These are phyloP conservation scores for Xanthoceras sorbifolium DNA, from an alignment of 345 rosid genomes.

Conservation along the genomic window DNA sequence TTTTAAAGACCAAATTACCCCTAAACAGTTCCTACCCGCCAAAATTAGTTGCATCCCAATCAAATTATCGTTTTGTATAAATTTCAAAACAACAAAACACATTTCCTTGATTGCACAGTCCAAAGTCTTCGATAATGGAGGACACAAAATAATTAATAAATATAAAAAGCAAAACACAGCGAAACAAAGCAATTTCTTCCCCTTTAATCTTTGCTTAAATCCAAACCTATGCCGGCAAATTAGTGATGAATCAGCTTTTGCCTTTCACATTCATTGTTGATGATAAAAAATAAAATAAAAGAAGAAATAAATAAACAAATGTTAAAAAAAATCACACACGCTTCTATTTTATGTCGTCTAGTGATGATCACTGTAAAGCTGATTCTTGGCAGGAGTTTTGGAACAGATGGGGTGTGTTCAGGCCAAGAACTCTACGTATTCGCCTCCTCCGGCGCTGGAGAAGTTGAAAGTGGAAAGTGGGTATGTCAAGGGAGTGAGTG, in stretches of 20 bases:
- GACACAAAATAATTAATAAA: background rate
- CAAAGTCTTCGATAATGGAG: conserved; percentile 31
- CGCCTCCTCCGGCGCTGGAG: conserved; percentile 27
- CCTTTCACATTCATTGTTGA: conserved; percentile 14
- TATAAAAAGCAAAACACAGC: background rate
- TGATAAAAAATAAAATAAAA: background rate
- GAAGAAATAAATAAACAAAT: background rate
- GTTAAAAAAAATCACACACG: background rate
- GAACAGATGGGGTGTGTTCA: conserved; percentile 49
- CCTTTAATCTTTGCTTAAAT: conserved; percentile 21
- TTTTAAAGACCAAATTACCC: background rate
- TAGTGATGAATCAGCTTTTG: conserved; percentile 16
- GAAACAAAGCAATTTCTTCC: background rate
- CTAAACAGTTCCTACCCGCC: background rate
- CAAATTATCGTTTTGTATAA: background rate
- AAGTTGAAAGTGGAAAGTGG: conserved; percentile 30
- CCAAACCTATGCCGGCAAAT: conserved; percentile 42
- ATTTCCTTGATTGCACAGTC: conserved; percentile 24
- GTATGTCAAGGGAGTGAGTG: conserved; percentile 25
- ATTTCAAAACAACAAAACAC: background rate
- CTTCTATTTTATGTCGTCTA: background rate
- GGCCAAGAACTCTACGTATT: conserved; percentile 22
- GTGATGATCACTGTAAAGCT: background rate
- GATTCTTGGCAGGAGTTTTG: background rate
- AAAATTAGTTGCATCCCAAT: background rate